Percentiles rank a stretch among this genome's conserved stretches.
Conservation (phyloP, 2,329 filamentous ascomycete species). For the Chaetomium sp. region DNA sequence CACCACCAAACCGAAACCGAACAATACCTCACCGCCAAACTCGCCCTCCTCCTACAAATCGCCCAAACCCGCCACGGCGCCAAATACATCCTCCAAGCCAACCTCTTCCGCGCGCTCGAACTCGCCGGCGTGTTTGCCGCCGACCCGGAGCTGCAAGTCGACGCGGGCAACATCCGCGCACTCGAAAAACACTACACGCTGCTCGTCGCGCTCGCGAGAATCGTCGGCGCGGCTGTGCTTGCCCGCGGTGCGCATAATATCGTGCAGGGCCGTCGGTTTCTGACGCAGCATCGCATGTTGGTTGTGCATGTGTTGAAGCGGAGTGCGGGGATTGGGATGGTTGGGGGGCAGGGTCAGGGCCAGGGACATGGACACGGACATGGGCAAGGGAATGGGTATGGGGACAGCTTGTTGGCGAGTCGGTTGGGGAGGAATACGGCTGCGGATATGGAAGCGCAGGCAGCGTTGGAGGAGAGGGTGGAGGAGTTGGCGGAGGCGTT, state of each 20-base stretch:
- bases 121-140: constrained; percentile 79
- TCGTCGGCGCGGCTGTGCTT: constrained; percentile 76
- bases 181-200: constrained; percentile 79
- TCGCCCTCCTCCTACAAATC: constrained; percentile 76
- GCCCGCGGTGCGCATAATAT: constrained; percentile 78
- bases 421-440: not conserved
- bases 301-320: constrained; percentile 88
- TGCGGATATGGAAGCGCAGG: constrained; percentile 23
- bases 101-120: constrained; percentile 74
- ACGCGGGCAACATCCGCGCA: constrained; percentile 61
- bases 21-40: constrained; percentile 60
- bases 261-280: constrained; percentile 70
- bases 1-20: constrained; percentile 23
- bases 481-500: constrained; percentile 78
- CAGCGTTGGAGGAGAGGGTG: constrained; percentile 53
- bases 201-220: constrained; percentile 70
- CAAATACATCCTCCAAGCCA: constrained; percentile 78
- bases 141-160: constrained; percentile 86
- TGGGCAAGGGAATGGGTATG: not conserved
- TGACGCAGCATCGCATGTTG: constrained; percentile 73
- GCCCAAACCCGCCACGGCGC: constrained; percentile 81
- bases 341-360: constrained; percentile 16
- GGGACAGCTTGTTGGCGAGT: not conserved
- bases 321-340: constrained; percentile 66
- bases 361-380: not conserved